Evolutionary conservation across 305 asterid species (phyloP).

Genomic region (Solanum hybrid): DNA sequence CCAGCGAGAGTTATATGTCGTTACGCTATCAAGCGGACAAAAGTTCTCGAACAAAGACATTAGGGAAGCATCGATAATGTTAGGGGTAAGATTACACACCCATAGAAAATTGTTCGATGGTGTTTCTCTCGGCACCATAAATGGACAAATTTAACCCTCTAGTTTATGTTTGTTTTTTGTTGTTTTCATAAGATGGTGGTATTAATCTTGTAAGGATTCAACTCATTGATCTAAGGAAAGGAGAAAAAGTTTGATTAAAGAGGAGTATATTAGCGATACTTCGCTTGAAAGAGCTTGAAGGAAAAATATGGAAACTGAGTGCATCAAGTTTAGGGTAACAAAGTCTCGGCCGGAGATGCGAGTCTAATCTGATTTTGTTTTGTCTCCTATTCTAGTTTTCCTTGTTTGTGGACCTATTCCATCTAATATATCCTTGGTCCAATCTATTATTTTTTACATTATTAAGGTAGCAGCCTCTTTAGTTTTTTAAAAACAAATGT

Average conservation of each 20-base stretch:
- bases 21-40: no score
- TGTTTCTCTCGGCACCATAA: no score
- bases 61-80: no score
- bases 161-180: background rate
- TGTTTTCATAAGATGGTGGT: background rate
- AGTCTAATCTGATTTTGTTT: background rate
- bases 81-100: no score
- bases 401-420: background rate
- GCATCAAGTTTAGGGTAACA: background rate
- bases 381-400: background rate
- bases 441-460: background rate
- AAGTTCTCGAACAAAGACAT: no score
- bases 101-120: no score
- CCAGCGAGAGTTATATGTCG: no score
- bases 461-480: background rate
- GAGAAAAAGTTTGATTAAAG: background rate
- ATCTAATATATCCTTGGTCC: background rate
- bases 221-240: background rate
- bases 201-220: background rate
- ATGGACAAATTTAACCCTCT: no score
- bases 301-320: no score
- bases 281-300: background rate
- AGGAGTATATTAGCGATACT: background rate
- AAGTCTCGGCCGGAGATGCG: background rate
- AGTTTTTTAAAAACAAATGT: background rate